Evolutionary conservation across 306 rosid species (phyloP), one percentile per base, ranked within the genome.

Genomic region (Cotoneaster glaucophyllus): DNA sequence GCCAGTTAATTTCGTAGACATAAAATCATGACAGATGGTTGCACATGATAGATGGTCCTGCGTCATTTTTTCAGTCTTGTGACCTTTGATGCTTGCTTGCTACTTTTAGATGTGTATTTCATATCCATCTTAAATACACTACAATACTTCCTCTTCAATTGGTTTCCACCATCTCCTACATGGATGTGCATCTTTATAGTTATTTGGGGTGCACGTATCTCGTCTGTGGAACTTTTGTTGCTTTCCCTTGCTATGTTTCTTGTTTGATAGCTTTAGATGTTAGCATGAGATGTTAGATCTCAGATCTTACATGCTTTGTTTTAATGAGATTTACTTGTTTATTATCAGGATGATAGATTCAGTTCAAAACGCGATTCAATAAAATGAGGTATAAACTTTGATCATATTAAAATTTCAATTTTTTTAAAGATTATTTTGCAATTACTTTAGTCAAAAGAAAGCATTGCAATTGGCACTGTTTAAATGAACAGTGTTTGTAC

Each of bases 351-450:
- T 84, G 98, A 97, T 84, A 91, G 97, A 86, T 95, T 87, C 95
- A 90, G 97, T 84, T 95, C 97, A 29, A 92, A 92, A 77, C 96
- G 93, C 25, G 98, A 95, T 87, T 91, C 97, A 37, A 88, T 97
- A 82, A 95, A 90, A 89, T 92, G 92, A 87, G 98, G 97, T 90
- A 89, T 71, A 84, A 39, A 21, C 59, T 28, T 67, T 24, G 7
- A 70, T 66, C 73, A 44, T 29, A 22, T 11, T 25, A 15, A 5
- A 31, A 14, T 57, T n/a, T 18, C 45, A 70, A 39, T 73, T 74
- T 62, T 50, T 57, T 15, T 25, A 61, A 61, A 45, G 63, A 21
- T 73, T 2, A 54, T 22, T 68, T 65, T 56, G 77, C 67, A 26
- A 61, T 53, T 24, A n/a, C n/a, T n/a, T n/a, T n/a, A n/a, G n/a